Base-by-base conservation (phyloP, 371 early-diverging fungal species). In the Capillidium heterosporum region DNA sequence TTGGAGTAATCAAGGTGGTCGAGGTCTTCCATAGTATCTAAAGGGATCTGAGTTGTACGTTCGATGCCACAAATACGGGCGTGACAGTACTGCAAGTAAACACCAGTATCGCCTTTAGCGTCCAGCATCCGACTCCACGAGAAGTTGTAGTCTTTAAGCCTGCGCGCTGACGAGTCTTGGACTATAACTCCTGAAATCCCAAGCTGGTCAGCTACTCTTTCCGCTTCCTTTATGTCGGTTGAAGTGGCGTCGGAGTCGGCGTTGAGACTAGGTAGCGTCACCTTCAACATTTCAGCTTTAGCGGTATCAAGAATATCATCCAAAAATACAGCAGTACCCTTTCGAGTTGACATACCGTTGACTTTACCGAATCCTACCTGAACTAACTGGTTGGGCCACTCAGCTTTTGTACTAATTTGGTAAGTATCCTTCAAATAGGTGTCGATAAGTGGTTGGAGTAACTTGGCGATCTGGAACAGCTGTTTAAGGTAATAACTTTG, bases 31-130 rank as follows among this genome's bases (percentile, higher is more conserved):
- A 52, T 40, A 11, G 49, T 39, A 57, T 62, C 54, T 43, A 74
- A 55, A 1, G 24, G 17, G 17, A 63, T 59, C 0, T 61, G 62
- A 8, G 68, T 53, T 51, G 64, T 72, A 64, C 82, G 80, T 70
- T 81, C 82, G 32, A 89, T 82, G 39, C 87, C 67, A 61, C 65
- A 74, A 72, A 78, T 75, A 66, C 92, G 82, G 11, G 95, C 86
- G 70, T 95, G 87, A 15, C 95, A 87, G 67, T 86, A 99, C 72
- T 98, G 99, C 8, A 99, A 67, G 69, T 94, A 98, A 5, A 97
- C 90, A 1, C 99, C 99, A 0, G 98, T 98, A 67, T 92, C 91
- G 32, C 97, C 98, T 52, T 85, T 87, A 52, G 90, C 83, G 60
- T 85, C 82, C 26, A 90, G 80, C 84, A 96, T 93, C 42, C 91